Evolutionary conservation across 2,329 filamentous ascomycete genomes (phyloP), one percentile per base, ranked within the genome.

Genomic region (Cryoendolithus antarcticus): DNA sequence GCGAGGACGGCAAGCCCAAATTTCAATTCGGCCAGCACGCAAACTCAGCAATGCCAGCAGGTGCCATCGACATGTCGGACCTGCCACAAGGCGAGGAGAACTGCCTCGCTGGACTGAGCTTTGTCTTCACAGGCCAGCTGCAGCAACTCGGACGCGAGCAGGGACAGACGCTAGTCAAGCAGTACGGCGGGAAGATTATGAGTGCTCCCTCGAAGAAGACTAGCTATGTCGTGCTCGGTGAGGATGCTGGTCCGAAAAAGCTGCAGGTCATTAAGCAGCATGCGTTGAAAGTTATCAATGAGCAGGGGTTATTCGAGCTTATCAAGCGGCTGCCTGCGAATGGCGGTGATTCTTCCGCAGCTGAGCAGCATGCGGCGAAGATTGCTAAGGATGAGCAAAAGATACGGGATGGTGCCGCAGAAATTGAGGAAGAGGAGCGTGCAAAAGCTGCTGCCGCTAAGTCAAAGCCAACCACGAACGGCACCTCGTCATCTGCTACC

Each of bases 61-160:
- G 75, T 6, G 72, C 73, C 35, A 69, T 74, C 13, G 77, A 76
- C 8, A 65, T 71, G 7, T 75, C 69, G 24, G 85, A 93, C n/a
- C 65, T 95, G 36, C 91, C 91, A 0, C 72, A 75, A 12, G 91
- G 91, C 6, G 79, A 79, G 38, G 84, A 91, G 8, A 93, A 95
- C 50, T 98, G 91, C 56, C 72, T 98, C 40, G 79, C 80, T 39
- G 91, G 93, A 0, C 69, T 96, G 40, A 82, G 77, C 0, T 98
- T 98, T 55, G 91, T 98, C 24, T 98, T 98, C 53, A 98, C 93
- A 1, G 91, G 91, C 15, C 71, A 95, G 15, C 67, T 96, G 30
- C 74, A 83, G 44, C 79, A 75, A 0, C 74, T 96, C 41, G 79
- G 82, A 33, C 78, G 91, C 44, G 86, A 93, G 4, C 86, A 94